A percentile compares a stretch with the other conserved stretches of the same genome.
These are phyloP conservation scores for Erigeron philadelphicus DNA, from an alignment of 140 eudicot species.

Conservation along the genomic window DNA sequence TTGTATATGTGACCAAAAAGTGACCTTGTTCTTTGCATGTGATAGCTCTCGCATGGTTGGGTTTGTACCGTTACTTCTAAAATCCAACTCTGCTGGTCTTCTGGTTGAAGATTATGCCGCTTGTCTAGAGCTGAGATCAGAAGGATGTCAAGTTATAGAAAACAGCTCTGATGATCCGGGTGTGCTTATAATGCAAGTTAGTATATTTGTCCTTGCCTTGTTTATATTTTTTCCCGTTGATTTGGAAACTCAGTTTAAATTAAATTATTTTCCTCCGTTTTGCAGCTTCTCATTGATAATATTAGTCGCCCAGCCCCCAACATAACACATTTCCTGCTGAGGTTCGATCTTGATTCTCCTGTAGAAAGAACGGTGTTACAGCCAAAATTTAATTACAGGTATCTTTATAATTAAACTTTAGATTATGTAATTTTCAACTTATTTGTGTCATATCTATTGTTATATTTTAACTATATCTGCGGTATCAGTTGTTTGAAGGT, in stretches of 20 bases:
- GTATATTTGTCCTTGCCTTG: conserved; percentile 22
- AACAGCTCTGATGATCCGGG: conserved; percentile 78
- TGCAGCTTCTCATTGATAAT: conserved; percentile 91
- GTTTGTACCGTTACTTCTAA: conserved; percentile 76
- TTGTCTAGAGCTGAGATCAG: conserved; percentile 83
- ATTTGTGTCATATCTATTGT: conserved; percentile 10
- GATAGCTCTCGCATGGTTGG: conserved; percentile 92
- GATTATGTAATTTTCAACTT: conserved; percentile 12
- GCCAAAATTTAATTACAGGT: conserved; percentile 95
- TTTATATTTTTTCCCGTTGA: not conserved
- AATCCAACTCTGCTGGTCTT: conserved; percentile 57
- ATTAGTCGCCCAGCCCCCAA: conserved; percentile 89
- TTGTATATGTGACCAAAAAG: not conserved
- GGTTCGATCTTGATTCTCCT: conserved; percentile 77
- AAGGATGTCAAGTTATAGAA: conserved; percentile 68
- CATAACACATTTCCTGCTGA: conserved; percentile 73
- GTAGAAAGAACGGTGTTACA: conserved; percentile 83
- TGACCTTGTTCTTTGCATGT: conserved; percentile 8
- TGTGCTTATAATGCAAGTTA: conserved; percentile 86
- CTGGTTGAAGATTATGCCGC: conserved; percentile 97
- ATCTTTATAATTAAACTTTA: not conserved
- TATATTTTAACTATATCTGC: not conserved
- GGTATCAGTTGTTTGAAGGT: conserved; percentile 84
- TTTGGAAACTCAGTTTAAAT: not conserved
- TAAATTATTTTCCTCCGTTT: conserved; percentile 5